phyloP scores from a whole-genome alignment of 2,329 filamentous ascomycete genomes.

The Fusarium siculi region DNA sequence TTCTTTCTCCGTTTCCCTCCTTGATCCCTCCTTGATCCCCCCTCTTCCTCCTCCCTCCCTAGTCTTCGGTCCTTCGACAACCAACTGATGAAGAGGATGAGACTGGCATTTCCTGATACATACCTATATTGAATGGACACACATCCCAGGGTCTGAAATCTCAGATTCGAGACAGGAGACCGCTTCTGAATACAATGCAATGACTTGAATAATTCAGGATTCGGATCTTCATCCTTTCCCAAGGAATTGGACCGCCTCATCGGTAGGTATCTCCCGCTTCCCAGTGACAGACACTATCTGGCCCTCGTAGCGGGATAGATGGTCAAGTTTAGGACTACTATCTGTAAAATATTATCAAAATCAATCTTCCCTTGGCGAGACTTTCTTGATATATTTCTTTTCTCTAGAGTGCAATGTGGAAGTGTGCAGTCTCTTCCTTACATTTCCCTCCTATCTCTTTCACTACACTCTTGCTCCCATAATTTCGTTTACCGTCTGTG shows the following conservation, averaged over 20 bases:
- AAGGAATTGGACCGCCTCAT: background rate
- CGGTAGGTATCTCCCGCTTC: background rate
- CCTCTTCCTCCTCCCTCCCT: background rate
- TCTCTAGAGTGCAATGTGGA: rapidly evolving
- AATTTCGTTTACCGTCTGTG: rapidly evolving
- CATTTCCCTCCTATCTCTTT: rapidly evolving
- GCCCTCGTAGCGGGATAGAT: no score
- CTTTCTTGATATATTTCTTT: background rate
- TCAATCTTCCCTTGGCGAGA: rapidly evolving
- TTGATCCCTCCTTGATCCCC: background rate
- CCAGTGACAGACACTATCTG: background rate
- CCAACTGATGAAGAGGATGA: background rate
- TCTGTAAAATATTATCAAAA: background rate
- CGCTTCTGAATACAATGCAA: background rate
- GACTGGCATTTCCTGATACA: background rate
- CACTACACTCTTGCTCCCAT: background rate
- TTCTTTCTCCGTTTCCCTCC: background rate
- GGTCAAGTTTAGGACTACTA: rapidly evolving
- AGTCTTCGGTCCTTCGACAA: background rate
- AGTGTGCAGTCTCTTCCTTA: background rate
- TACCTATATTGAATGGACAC: rapidly evolving
- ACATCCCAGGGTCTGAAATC: background rate
- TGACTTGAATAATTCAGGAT: background rate
- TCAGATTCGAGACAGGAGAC: background rate
- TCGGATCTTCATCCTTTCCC: background rate